These are phyloP conservation scores for Sclerotinia trifoliorum DNA, from an alignment of 2,329 filamentous ascomycete genomes.

Conservation along the genomic window DNA sequence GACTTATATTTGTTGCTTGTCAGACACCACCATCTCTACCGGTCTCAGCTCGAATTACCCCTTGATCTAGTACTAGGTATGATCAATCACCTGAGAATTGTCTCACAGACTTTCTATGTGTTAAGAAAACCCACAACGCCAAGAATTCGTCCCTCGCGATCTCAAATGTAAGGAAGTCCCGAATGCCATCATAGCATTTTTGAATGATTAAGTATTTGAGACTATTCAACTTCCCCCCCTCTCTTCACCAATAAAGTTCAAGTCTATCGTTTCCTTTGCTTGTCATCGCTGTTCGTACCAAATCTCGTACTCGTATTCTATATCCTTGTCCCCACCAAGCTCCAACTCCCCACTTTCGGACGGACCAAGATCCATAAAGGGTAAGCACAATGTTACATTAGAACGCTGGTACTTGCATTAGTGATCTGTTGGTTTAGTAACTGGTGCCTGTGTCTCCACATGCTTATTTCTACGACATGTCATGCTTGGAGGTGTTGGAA, in stretches of 20 bases:
- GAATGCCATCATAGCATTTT: background rate
- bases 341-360: background rate
- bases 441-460: constrained; percentile 12
- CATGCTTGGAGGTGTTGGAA: background rate
- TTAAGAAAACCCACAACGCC: background rate
- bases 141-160: background rate
- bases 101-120: background rate
- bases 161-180: background rate
- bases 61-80: background rate
- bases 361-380: background rate
- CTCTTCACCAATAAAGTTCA: background rate
- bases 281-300: background rate
- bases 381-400: constrained; percentile 2
- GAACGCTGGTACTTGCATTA: constrained; percentile 8
- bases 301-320: constrained; percentile 13
- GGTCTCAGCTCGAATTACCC: background rate
- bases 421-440: background rate
- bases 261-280: background rate
- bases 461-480: constrained; percentile 23
- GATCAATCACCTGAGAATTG: background rate
- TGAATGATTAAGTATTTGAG: background rate
- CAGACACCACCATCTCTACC: constrained; percentile 1
- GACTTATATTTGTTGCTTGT: background rate
- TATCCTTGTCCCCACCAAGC: constrained; percentile 3
- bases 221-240: background rate